Conservation (phyloP, 129 eudicot genomes). For the sunflower (Helianthus annuus) region DNA sequence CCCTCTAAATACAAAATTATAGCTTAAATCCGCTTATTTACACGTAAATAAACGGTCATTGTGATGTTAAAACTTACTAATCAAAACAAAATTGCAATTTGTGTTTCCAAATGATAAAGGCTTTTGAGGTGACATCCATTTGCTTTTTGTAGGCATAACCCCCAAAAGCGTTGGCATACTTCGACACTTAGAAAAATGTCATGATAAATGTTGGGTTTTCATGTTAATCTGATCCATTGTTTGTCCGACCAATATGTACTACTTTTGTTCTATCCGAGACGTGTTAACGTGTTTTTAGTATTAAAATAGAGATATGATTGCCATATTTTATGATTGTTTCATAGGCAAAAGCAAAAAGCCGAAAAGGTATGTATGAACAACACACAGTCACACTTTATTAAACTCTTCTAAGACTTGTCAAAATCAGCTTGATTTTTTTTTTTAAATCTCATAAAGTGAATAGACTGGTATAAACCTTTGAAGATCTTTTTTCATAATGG, state of each 20-base stretch:
- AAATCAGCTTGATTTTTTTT: not conserved
- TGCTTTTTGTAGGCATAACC: slow-evolving; percentile 26
- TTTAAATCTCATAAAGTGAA: too few relatives aligned
- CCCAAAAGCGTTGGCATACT: slow-evolving; percentile 19
- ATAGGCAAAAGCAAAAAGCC: not conserved
- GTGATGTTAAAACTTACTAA: not conserved
- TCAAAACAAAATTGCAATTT: not conserved
- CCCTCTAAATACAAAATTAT: not conserved
- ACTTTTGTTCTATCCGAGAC: slow-evolving; percentile 22
- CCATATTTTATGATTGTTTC: slow-evolving; percentile 2
- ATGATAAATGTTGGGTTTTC: slow-evolving; percentile 18
- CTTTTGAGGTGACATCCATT: slow-evolving; percentile 22
- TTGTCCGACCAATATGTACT: slow-evolving; percentile 24
- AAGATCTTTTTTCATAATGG: too few relatives aligned
- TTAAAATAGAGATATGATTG: slow-evolving; percentile 3
- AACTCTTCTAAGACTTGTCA: not conserved
- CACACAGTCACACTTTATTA: not conserved
- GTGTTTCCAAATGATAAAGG: not conserved
- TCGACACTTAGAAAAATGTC: slow-evolving; percentile 5
- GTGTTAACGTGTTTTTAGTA: not conserved
- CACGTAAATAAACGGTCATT: not conserved
- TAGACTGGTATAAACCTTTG: too few relatives aligned
- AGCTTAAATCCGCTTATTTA: not conserved
- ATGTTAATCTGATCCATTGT: not conserved
- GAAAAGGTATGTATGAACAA: not conserved